Evolutionary conservation across 179 eudicot species (phyloP).

Genomic region (Spinacia oleracea): DNA sequence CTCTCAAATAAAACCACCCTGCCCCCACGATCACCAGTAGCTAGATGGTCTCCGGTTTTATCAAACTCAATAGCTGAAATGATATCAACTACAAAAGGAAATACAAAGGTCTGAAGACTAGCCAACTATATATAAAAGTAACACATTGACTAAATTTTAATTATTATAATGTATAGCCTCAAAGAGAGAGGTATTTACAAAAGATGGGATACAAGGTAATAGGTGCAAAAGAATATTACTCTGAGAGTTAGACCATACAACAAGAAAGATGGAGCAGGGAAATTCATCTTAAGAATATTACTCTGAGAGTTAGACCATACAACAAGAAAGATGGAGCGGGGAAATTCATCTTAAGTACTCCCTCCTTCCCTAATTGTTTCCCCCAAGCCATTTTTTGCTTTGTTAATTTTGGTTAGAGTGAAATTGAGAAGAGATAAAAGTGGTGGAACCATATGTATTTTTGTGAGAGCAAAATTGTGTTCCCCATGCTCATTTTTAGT

Average conservation of each 20-base stretch:
- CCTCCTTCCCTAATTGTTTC: too few relatives aligned
- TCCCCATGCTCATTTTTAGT: too few relatives aligned
- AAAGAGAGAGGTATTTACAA: not conserved
- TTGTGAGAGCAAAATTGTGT: too few relatives aligned
- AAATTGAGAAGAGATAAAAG: too few relatives aligned
- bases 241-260: not conserved
- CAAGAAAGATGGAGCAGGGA: not conserved
- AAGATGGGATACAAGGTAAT: not conserved
- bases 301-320: not conserved
- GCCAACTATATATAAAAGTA: not conserved
- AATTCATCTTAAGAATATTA: not conserved
- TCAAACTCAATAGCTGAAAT: slow-evolving; percentile 59
- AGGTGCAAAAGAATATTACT: not conserved
- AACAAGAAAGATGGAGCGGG: not conserved
- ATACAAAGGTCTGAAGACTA: slow-evolving; percentile 9
- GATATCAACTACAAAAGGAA: slow-evolving; percentile 45
- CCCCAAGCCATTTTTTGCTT: too few relatives aligned
- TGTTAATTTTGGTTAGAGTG: too few relatives aligned
- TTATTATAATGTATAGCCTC: not conserved
- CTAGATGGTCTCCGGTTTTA: slow-evolving; percentile 55
- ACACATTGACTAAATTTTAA: not conserved
- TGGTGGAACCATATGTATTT: too few relatives aligned
- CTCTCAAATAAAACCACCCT: slow-evolving; percentile 58
- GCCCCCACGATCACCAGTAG: slow-evolving; percentile 62
- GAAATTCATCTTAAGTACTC: not conserved